Evolutionary conservation across 441 rosid genomes (phyloP), one percentile per base, ranked within the genome.

Genomic region (Pelargonium cotyledonis): DNA sequence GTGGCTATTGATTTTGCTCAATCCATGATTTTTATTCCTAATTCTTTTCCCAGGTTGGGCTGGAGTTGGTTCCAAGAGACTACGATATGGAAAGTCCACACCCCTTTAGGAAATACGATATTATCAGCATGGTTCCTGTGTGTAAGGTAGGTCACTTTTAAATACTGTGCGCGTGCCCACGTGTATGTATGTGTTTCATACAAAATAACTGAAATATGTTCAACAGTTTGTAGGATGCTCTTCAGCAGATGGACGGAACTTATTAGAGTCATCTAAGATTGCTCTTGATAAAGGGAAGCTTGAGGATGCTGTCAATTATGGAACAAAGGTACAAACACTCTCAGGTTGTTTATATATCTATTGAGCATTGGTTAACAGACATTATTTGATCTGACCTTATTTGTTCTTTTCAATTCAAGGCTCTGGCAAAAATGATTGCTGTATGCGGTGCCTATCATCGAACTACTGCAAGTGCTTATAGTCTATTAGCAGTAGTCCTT

Each of bases 361-460:
- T 47, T 5, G n/a, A 53, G 14, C 53, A 63, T 10, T 51, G 12
- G n/a, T 61, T 29, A 41, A 66, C 2, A 31, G 65, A 55, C 26
- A 64, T 10, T 61, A 6, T 38, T 53, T 74, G 55, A 80, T 71
- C 69, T 58, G 65, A 67, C 70, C 12, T 57, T 57, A 18, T 16
- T 19, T 7, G 9, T 80, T 26, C 60, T 70, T 65, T 12, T 26
- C 84, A 68, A 65, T 75, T 78, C 62, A 77, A 87, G 95, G 95
- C 95, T 75, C 84, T 89, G 72, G 72, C 91, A 11, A 89, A 89
- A 72, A 90, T 87, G 44, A 89, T 89, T 69, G 77, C 89, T 14
- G 95, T 89, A 8, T 89, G 95, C 31, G 95, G 95, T 68, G 92
- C 95, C 51, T 89, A 85, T 74, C 95, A 89, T 83, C 84, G 95